Evolutionary conservation across 352 stramenopile species (phyloP), one percentile per base, ranked within the genome.

Genomic region (Globisporangium abappressorium): DNA sequence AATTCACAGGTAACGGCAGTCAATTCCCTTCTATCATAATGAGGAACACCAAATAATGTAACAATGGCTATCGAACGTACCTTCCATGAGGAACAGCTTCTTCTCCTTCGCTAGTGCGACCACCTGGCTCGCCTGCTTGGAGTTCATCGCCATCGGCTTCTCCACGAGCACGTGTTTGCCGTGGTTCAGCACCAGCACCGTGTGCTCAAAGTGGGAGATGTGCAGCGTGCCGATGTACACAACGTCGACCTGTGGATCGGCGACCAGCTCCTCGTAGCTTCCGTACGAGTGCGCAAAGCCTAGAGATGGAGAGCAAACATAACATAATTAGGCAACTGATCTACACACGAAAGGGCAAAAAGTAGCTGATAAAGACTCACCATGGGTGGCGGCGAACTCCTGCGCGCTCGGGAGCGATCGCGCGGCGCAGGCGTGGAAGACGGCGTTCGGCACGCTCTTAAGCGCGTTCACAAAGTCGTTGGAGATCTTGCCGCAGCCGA

Each of bases 161-260:
- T 98, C 92, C 34, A 98, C 78, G 9, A 97, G 75, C 41, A 96
- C 85, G 72, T 97, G 89, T 62, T 97, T 97, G 58, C 81, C 76
- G 56, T 82, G 74, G 30, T 77, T 74, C 7, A 97, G 65, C 22
- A 82, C 91, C 65, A 90, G 72, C 57, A 89, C 59, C 30, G 84
- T 80, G 68, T 92, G 82, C 38, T 78, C 72, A 61, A 79, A 82
- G 72, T 97, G 90, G 70, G 88, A 85, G 26, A 79, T 76, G 72
- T 97, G 89, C 18, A 98, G 65, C 65, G 91, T 96, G 24, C 86
- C 91, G 34, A 98, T 77, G 75, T 98, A 98, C 30, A 96, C 82
- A 59, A 97, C 82, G 60, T 97, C 87, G 33, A 98, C 83, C 2
- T 87, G 69, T 3, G 78, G 34, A 77, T 98, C 90, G 7, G 69